Base-by-base conservation (phyloP, 108 stramenopile species). In the Cyclotella cryptica region DNA sequence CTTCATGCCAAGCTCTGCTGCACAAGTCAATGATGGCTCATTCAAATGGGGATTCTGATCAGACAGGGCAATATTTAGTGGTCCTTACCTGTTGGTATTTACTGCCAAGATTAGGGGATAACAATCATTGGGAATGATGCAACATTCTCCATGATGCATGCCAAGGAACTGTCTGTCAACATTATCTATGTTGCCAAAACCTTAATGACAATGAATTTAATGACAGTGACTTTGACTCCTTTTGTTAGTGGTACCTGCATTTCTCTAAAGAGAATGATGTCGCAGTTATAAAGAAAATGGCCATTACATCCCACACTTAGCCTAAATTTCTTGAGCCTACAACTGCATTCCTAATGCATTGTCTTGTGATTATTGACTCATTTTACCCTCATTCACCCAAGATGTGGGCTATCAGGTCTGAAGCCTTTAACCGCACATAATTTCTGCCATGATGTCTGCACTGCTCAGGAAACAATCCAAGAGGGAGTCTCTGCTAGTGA, bases 161-260 rank as follows among this genome's bases (percentile, higher is more conserved):
- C 84, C 78, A 24, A 86, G 65, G 9, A 75, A 41, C 41, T 82
- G 81, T 29, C 81, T 76, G 28, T 77, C 81, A 12, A 85, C 81
- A 60, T 86, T 88, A 72, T 90, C 90, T 18, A 89, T 76, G 54
- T 82, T 75, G 21, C 92, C 92, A 8, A 84, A 85, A 10, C 92
- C 92, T 69, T 93, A 42, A 93, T 68, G 66, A 90, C 86, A 52
- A 93, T 88, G 65, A 93, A 80, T 28, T 81, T 85, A 14, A 91
- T 68, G 49, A 91, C 75, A 79, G 90, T 80, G 11, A 93, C 93
- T 78, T 91, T 89, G 69, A 93, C 91, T 65, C 91, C 93, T 19
- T 83, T 85, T 43, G 87, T 88, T 14, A 90, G 93, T 7, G 93
- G 93, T 19, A 89, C 83, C 75, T 93, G 91, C 40, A 90, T 88